A percentile compares a stretch with the other conserved stretches of the same genome.
phyloP scores from a whole-genome alignment of 352 stramenopile species.

The Saprolegnia diclina region DNA sequence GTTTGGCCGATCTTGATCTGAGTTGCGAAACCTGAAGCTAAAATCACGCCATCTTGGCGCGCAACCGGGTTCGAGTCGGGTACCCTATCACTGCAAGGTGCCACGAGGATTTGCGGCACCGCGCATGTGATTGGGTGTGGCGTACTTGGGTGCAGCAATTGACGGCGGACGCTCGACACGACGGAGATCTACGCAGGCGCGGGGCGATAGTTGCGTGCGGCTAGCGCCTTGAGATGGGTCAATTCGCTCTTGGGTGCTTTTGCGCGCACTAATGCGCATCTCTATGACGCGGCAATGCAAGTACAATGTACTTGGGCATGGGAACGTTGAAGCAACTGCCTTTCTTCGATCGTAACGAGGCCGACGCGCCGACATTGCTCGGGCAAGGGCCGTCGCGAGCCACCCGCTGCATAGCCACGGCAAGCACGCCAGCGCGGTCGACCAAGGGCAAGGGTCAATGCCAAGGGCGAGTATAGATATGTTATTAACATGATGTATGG shows the following conservation, averaged over 20 bases:
- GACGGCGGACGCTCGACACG: neutral
- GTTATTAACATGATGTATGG: conserved; percentile 9
- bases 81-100: too few relatives aligned
- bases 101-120: too few relatives aligned
- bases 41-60: neutral
- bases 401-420: too few relatives aligned
- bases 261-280: too few relatives aligned
- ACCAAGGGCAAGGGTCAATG: too few relatives aligned
- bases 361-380: neutral
- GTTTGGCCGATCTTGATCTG: neutral
- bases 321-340: too few relatives aligned
- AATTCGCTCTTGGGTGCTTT: too few relatives aligned
- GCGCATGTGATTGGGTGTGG: neutral
- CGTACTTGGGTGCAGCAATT: neutral
- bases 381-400: too few relatives aligned
- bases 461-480: too few relatives aligned
- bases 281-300: neutral
- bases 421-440: too few relatives aligned
- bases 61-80: too few relatives aligned
- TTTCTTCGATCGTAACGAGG: neutral
- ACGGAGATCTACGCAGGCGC: neutral
- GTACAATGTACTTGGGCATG: neutral
- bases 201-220: neutral
- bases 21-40: neutral
- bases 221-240: neutral